Evolutionary conservation across 2,329 filamentous ascomycete genomes (phyloP), one percentile per base, ranked within the genome.

Genomic region (Calonectria multiphialidica): DNA sequence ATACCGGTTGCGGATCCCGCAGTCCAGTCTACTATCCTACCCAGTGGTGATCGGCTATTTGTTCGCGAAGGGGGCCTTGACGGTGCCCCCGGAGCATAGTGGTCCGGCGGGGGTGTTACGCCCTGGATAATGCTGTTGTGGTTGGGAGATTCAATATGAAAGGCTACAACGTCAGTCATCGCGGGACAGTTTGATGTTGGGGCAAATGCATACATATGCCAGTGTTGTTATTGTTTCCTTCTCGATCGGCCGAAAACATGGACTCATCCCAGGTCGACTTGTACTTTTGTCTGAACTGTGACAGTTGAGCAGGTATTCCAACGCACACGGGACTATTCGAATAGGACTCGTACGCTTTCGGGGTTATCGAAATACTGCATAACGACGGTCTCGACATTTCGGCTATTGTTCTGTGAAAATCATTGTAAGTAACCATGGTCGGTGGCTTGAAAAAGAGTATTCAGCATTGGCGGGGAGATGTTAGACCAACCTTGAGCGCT

Each of bases 21-120:
- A 68, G 84, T 84, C 83, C 87, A 87, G 65, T 90, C 87, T 75
- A 87, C 82, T 73, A 89, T 82, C 76, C 83, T 88, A 80, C 87
- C 85, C 71, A 91, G 80, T 10, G 91, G 90, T 40, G 91, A 92
- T 77, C 86, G 86, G 74, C 88, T 88, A 72, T 88, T 89, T 53
- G 88, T 85, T 81, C 90, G 85, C 25, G 91, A 93, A 1, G 91
- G 91, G n/a, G 91, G 91, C 68, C 91, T 86, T 21, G 91, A 92
- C 0, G 90, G 89, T 6, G 88, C 87, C 33, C 83, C 84, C 10
- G 82, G 82, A 42, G 83, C 83, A 70, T 87, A 86, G 55, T 82
- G 81, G 44, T 84, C 84, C 15, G 80, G 79, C 2, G 83, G 82
- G 40, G 86, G 84, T 8, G 86, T 83, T 13, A 85, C 81, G 23